Evolutionary conservation across 2,329 filamentous ascomycete species (phyloP), one percentile per base, ranked within the genome.

Genomic region (Pyrenophora tritici-repentis): DNA sequence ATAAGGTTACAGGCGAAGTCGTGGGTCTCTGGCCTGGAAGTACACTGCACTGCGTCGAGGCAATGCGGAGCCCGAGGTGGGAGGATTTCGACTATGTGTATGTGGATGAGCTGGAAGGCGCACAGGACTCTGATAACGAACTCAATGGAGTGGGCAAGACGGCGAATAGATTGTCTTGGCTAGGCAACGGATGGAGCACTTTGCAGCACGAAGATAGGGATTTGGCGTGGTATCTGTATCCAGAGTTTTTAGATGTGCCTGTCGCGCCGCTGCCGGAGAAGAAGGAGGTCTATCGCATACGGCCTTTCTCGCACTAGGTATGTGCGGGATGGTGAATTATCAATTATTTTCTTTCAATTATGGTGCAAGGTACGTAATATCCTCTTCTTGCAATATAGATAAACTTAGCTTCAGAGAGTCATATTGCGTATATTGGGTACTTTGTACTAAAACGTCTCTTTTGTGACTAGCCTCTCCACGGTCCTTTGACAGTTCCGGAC

Each of bases 151-250:
- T 52, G 40, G 54, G 34, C 31, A 63, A 53, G 34, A 59, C 47
- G 37, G 64, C 47, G 39, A 75, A 70, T 53, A 44, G 58, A 17
- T 29, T 73, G 53, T 62, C 63, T 18, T 73, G 68, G 65, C 36
- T 73, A 53, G 70, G 70, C 0, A 71, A 73, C 59, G 70, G 69
- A 0, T 70, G 61, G 63, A 71, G 45, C 35, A 42, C 50, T 12
- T 60, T 58, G 46, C 55, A 66, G 45, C 17, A 64, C 16, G 68
- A 73, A 36, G 59, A 62, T 31, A 67, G 64, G 48, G 63, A 78
- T 61, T 43, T 76, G 63, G 73, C 71, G 24, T 78, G 67, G 59
- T 78, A 78, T 66, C 52, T 78, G 38, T 68, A 72, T 53, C 71
- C 72, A 4, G 67, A 70, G 59, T 78, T 76, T 59, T 29, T 72